Percentiles rank a stretch among this genome's conserved stretches.
phyloP scores from a whole-genome alignment of 331 rosid genomes.

The Malus hybrid region DNA sequence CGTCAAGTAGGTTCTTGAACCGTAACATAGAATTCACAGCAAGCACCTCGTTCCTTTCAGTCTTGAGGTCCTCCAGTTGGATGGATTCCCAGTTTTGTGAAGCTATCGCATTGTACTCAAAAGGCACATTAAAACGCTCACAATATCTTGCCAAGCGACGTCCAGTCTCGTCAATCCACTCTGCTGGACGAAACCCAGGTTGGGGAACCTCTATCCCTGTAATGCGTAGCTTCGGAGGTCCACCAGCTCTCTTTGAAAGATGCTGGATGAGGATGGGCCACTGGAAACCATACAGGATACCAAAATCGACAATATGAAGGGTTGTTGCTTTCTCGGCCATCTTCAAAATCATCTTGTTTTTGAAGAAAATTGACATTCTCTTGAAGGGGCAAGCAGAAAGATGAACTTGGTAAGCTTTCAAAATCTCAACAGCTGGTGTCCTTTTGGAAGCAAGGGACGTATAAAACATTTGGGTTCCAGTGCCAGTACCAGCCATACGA shows the following conservation, averaged over 20 bases:
- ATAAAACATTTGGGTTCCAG: slow-evolving; percentile 38
- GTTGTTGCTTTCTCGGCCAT: slow-evolving; percentile 52
- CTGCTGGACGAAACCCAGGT: slow-evolving; percentile 82
- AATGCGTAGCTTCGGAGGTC: slow-evolving; percentile 79
- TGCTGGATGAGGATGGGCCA: slow-evolving; percentile 83
- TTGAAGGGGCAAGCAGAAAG: slow-evolving; percentile 65
- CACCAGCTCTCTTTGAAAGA: slow-evolving; percentile 48
- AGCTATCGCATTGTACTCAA: slow-evolving; percentile 65
- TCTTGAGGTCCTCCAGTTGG: slow-evolving; percentile 52
- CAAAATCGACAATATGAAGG: slow-evolving; percentile 86
- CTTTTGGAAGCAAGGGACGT: slow-evolving; percentile 28
- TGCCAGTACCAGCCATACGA: slow-evolving; percentile 59
- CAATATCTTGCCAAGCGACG: slow-evolving; percentile 71
- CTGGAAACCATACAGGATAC: slow-evolving; percentile 79
- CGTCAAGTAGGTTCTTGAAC: slow-evolving; percentile 64
- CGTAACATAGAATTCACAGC: slow-evolving; percentile 58
- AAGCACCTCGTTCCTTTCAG: slow-evolving; percentile 47
- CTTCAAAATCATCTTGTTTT: slow-evolving; percentile 46
- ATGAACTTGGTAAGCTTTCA: slow-evolving; percentile 50
- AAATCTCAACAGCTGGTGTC: slow-evolving; percentile 30
- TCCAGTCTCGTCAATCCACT: slow-evolving; percentile 77
- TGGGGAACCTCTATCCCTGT: slow-evolving; percentile 87
- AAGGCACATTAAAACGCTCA: slow-evolving; percentile 66
- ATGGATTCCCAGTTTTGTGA: slow-evolving; percentile 80
- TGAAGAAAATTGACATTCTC: slow-evolving; percentile 45